Evolutionary conservation across 495 filamentous ascomycete genomes (phyloP).

Genomic region (Xylaria cubensis): DNA sequence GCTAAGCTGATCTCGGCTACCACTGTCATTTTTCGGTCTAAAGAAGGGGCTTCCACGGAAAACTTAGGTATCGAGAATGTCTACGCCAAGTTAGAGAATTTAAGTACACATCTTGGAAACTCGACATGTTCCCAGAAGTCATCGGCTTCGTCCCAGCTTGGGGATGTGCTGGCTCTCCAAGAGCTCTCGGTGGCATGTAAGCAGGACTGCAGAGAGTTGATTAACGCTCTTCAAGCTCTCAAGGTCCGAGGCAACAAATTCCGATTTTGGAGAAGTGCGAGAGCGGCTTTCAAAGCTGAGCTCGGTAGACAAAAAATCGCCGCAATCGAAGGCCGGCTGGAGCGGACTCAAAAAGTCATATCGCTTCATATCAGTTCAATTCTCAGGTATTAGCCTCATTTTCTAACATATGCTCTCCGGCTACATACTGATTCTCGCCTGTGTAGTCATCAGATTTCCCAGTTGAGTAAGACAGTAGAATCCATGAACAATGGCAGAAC

Average conservation of each 20-base stretch:
- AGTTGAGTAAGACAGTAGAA: not conserved
- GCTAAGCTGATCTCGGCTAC: not conserved
- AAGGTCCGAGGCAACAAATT: not conserved
- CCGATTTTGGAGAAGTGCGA: not conserved
- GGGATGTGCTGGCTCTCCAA: constrained; percentile 3
- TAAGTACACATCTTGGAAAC: not conserved
- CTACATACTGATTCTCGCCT: not conserved
- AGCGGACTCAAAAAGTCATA: not conserved
- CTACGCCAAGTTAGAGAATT: constrained; percentile 3
- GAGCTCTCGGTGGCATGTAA: not conserved
- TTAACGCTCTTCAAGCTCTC: not conserved
- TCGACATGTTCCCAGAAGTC: not conserved
- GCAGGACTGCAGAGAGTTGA: not conserved
- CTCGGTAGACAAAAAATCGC: not conserved
- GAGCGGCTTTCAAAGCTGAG: constrained; percentile 1
- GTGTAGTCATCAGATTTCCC: not conserved
- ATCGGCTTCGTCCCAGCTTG: not conserved
- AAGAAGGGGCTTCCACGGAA: not conserved
- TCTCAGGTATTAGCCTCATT: not conserved
- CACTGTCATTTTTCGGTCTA: not conserved
- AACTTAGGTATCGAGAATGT: not conserved
- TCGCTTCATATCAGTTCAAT: not conserved
- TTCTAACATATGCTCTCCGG: not conserved
- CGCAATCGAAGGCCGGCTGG: not conserved
- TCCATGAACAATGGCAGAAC: not conserved